Evolutionary conservation across 441 rosid genomes (phyloP).

Genomic region (Gossypium gossypioides): DNA sequence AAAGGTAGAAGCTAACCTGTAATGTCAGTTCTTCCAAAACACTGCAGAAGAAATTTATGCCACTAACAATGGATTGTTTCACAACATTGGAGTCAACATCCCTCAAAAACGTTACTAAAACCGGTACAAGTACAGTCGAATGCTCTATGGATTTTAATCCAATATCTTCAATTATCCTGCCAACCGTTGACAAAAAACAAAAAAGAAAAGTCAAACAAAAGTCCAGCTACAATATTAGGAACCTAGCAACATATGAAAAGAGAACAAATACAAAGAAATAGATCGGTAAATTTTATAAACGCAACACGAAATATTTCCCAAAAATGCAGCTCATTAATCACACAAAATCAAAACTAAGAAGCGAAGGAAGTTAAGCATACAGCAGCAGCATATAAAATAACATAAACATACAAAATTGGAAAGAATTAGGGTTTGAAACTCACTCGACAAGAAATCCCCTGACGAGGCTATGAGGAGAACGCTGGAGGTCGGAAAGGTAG

Average conservation of each 20-base stretch:
- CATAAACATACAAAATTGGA: neutral
- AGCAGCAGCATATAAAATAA: neutral
- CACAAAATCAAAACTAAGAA: neutral
- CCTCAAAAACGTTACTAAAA: conserved; percentile 51
- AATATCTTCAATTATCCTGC: conserved; percentile 78
- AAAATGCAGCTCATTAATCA: neutral
- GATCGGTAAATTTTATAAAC: neutral
- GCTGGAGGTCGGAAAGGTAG: conserved; percentile 66
- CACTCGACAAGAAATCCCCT: conserved; percentile 69
- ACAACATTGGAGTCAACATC: conserved; percentile 60
- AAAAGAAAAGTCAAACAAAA: neutral
- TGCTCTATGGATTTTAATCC: conserved; percentile 61
- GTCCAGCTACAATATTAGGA: neutral
- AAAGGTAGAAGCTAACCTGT: conserved; percentile 47
- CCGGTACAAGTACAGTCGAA: conserved; percentile 46
- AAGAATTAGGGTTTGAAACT: conserved; percentile 37
- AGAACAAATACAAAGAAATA: neutral
- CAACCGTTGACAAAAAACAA: conserved; percentile 14
- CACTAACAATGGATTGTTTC: conserved; percentile 56
- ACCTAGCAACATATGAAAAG: neutral
- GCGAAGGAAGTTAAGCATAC: neutral
- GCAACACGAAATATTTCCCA: neutral
- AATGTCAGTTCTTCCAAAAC: conserved; percentile 69
- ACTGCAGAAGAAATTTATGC: conserved; percentile 51
- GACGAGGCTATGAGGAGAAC: conserved; percentile 71